Evolutionary conservation across 768 basidiomycete genomes (phyloP), one percentile per base, ranked within the genome.

Genomic region (Megacollybia marginata): DNA sequence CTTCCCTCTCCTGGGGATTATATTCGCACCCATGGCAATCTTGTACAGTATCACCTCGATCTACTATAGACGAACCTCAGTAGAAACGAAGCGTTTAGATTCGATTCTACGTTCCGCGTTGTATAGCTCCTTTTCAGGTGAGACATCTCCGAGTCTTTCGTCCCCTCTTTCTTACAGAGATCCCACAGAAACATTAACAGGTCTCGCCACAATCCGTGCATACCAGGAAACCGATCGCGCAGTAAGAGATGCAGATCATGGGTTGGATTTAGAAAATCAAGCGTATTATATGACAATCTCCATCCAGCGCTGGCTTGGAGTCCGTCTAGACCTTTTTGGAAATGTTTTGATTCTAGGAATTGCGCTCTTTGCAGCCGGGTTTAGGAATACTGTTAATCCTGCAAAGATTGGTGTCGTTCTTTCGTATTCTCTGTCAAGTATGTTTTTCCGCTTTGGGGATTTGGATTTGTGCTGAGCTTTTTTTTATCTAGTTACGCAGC

Each of bases 361-460:
- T 46, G 70, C 67, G 8, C 61, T 79, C 31, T 75, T 78, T 55
- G 74, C 75, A 12, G 71, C 70, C 1, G 67, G 71, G 5, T 71
- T 73, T 57, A 57, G 73, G 18, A 58, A 62, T 40, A 57, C 64
- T 5, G 69, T 76, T n/a, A 60, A 58, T 45, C 64, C 57, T 12
- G 56, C 76, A 5, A 77, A 75, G 55, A 74, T 79, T 48, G 80
- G 80, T 32, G 76, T 79, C 0, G 76, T 79, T 0, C 61, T 82
- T 16, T 71, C 74, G 1, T 80, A 79, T 54, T 69, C 72, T 2
- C 57, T 72, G 16, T 64, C 70, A 60, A 73, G 75, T 77, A 58
- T 55, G 75, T 68, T 12, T 20, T 49, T 28, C 2, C 40, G 23
- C 38, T 34, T 35, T 48, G 9, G 19, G n/a, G n/a, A 34, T 9